Conservation (phyloP, 2,329 filamentous ascomycete species). For the Ceratocystis harringtonii region DNA sequence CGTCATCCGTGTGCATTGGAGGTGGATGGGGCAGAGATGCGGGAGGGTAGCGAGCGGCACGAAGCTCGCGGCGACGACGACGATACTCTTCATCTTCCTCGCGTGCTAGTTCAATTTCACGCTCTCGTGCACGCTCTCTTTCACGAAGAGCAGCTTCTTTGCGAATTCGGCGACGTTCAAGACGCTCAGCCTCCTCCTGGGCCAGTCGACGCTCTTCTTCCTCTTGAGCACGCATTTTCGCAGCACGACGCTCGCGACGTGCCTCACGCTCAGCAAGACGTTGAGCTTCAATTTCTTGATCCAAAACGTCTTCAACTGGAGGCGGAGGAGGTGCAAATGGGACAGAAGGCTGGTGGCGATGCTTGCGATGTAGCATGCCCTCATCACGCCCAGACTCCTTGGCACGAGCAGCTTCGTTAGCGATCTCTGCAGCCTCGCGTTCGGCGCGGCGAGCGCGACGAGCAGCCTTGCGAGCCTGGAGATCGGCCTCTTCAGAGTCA, state of each 20-base stretch:
- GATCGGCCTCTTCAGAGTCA: conserved; percentile 38
- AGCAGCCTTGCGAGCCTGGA: conserved; percentile 47
- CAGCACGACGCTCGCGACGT: conserved; percentile 1
- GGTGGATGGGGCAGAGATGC: conserved; percentile 18
- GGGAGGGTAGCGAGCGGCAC: conserved; percentile 22
- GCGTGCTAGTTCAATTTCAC: conserved; percentile 33
- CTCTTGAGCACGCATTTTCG: conserved; percentile 6
- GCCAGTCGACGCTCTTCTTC: conserved; percentile 28
- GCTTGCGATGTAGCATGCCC: not conserved
- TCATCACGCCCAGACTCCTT: conserved; percentile 31
- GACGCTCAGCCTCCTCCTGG: conserved; percentile 40
- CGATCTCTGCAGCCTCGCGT: conserved; percentile 34
- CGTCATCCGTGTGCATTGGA: conserved; percentile 25
- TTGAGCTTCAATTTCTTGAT: not conserved
- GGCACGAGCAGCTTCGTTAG: conserved; percentile 40
- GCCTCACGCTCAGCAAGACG: not conserved
- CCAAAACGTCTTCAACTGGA: not conserved
- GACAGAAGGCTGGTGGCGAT: not conserved
- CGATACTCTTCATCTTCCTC: conserved; percentile 39
- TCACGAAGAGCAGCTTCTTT: conserved; percentile 32
- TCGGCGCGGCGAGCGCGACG: conserved; percentile 45
- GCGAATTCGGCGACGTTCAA: conserved; percentile 35
- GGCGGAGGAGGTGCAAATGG: not conserved
- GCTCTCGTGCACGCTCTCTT: conserved; percentile 35
- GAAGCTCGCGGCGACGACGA: conserved; percentile 38